Percentiles rank a stretch among this genome's conserved stretches.
Evolutionary conservation across 495 filamentous ascomycete genomes (phyloP).

Genomic region (Hyaloscypha bicolor): DNA sequence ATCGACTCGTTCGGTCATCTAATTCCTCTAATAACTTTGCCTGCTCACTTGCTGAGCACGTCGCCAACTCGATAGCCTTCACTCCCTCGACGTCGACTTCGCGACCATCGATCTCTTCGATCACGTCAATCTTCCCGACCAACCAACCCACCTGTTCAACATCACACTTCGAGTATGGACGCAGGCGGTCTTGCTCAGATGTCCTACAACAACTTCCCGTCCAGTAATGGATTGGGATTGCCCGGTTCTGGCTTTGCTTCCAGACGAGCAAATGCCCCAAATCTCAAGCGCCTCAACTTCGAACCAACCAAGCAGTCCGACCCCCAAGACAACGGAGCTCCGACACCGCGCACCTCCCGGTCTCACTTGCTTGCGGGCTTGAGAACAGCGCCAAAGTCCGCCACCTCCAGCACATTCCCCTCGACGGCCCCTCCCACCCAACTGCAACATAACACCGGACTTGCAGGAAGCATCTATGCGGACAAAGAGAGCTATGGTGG

Average conservation of each 20-base stretch:
- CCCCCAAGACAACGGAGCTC: slow-evolving; percentile 53
- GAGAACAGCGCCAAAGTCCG: slow-evolving; percentile 89
- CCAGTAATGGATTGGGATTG: slow-evolving; percentile 70
- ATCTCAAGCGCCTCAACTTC: slow-evolving; percentile 86
- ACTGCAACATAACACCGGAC: slow-evolving; percentile 35
- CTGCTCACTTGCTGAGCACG: slow-evolving; percentile 21
- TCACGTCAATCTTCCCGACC: slow-evolving; percentile 4
- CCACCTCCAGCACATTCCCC: slow-evolving; percentile 63
- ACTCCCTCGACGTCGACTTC: slow-evolving; percentile 29
- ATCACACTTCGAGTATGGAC: slow-evolving; percentile 77
- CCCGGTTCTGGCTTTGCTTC: slow-evolving; percentile 81
- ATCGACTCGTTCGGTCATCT: slow-evolving; percentile 30
- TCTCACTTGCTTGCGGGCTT: slow-evolving; percentile 93
- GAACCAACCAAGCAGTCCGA: slow-evolving; percentile 55
- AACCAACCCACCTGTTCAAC: slow-evolving; percentile 26
- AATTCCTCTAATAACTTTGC: slow-evolving; percentile 33
- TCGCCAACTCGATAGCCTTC: slow-evolving; percentile 21
- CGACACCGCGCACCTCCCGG: slow-evolving; percentile 91
- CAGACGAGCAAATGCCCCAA: slow-evolving; percentile 72
- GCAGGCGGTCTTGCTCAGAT: slow-evolving; percentile 99
- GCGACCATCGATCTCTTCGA: slow-evolving; percentile 6
- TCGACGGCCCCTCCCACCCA: slow-evolving; percentile 61
- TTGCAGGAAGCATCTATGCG: slow-evolving; percentile 50
- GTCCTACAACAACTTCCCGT: slow-evolving; percentile 81
- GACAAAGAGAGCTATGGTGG: slow-evolving; percentile 46